A percentile compares a stretch with the other conserved stretches of the same genome.
phyloP scores from a whole-genome alignment of 2,329 filamentous ascomycete species.

The Fusarium keratoplasticum region DNA sequence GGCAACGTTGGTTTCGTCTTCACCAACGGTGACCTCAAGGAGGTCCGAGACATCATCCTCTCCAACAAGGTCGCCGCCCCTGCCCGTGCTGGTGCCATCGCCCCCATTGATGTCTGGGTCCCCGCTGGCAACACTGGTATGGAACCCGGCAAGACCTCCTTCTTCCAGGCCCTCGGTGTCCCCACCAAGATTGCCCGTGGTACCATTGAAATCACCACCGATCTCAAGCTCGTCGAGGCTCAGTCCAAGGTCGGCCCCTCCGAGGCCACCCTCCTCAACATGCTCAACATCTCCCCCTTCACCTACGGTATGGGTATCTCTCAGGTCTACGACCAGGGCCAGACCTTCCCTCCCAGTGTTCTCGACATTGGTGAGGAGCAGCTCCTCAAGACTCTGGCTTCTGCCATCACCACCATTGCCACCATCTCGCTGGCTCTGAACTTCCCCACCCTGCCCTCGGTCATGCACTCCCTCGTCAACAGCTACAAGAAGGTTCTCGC shows the following conservation, averaged over 20 bases:
- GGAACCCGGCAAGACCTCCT: constrained; percentile 99
- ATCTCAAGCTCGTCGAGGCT: constrained; percentile 97
- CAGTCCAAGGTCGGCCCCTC: constrained; percentile 96
- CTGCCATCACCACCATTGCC: constrained; percentile 88
- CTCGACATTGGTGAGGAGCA: constrained; percentile 96
- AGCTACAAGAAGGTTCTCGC: constrained; percentile 96
- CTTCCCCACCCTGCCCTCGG: constrained; percentile 95
- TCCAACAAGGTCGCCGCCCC: constrained; percentile 97
- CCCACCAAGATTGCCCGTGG: constrained; percentile 99
- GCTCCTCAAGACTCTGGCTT: constrained; percentile 85
- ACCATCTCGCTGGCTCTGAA: constrained; percentile 90
- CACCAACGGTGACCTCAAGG: constrained; percentile 97
- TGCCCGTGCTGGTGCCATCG: constrained; percentile 96
- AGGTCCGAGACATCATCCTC: constrained; percentile 92
- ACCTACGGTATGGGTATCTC: constrained; percentile 97
- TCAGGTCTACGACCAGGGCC: constrained; percentile 98
- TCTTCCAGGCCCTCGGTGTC: constrained; percentile 99
- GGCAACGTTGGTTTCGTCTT: constrained; percentile 99
- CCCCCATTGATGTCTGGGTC: constrained; percentile 91
- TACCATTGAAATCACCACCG: constrained; percentile 99
- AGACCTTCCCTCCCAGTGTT: constrained; percentile 86
- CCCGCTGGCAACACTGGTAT: constrained; percentile 99
- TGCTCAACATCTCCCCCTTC: constrained; percentile 99
- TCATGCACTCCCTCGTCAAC: constrained; percentile 98
- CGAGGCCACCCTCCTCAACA: constrained; percentile 98